Percentiles rank a stretch among this genome's conserved stretches.
Evolutionary conservation across 1,284 basidiomycete genomes (phyloP).

Genomic region (Hypsizygus ulmarius): DNA sequence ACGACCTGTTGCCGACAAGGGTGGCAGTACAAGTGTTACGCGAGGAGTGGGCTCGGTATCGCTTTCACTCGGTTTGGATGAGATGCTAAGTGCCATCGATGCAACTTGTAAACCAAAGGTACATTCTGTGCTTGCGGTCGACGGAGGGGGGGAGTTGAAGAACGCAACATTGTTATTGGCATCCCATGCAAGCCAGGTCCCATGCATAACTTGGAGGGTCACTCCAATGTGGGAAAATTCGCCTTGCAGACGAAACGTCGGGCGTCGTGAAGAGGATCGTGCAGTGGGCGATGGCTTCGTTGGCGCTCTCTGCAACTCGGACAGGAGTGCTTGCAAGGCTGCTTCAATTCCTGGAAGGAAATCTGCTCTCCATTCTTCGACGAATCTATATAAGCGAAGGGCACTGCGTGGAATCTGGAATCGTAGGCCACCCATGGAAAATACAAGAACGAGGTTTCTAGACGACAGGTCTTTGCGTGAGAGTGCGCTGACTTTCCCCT

Average conservation of each 20-base stretch:
- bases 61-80: conserved; percentile 41
- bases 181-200: conserved; percentile 80
- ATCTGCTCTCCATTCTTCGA: conserved; percentile 77
- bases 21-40: conserved; percentile 64
- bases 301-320: conserved; percentile 51
- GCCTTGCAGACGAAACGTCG: conserved; percentile 49
- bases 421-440: conserved; percentile 44
- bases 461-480: conserved; percentile 42
- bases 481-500: conserved; percentile 44
- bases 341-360: conserved; percentile 71
- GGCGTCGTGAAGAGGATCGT: conserved; percentile 23
- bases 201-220: conserved; percentile 77
- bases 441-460: conserved; percentile 42
- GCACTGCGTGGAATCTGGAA: conserved; percentile 76
- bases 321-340: conserved; percentile 60
- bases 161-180: conserved; percentile 49
- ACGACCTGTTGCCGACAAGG: conserved; percentile 57
- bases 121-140: conserved; percentile 34
- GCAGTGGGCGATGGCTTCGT: conserved; percentile 28
- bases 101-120: conserved; percentile 63
- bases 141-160: conserved; percentile 37
- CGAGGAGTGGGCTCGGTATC: conserved; percentile 40
- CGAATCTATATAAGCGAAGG: conserved; percentile 69
- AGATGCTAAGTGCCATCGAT: conserved; percentile 64
- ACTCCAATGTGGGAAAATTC: conserved; percentile 49